Evolutionary conservation across 2,329 filamentous ascomycete genomes (phyloP).

Genomic region (Plectosphaerella cucumerina): DNA sequence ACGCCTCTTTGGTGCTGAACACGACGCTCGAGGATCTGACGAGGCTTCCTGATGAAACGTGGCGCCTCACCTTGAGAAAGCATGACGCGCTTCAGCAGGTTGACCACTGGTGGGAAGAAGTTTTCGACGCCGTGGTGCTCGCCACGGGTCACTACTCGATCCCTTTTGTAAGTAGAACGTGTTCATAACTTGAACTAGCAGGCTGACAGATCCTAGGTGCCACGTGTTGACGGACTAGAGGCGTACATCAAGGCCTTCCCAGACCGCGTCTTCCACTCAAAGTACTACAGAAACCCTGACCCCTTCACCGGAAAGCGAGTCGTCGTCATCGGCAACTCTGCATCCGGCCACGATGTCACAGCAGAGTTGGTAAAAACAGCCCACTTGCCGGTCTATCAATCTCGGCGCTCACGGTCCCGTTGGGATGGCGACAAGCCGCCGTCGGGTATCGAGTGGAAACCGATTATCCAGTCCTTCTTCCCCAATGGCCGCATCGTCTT

Average conservation of each 20-base stretch:
- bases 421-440: conserved; percentile 48
- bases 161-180: conserved; percentile 36
- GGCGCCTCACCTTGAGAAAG: conserved; percentile 44
- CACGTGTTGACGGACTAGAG: conserved; percentile 38
- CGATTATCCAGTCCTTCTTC: conserved; percentile 40
- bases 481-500: conserved; percentile 39
- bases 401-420: conserved; percentile 39
- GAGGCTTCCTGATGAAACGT: conserved; percentile 19
- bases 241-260: conserved; percentile 33
- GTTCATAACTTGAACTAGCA: too few relatives aligned
- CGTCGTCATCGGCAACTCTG: conserved; percentile 38
- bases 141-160: conserved; percentile 41
- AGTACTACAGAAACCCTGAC: conserved; percentile 35
- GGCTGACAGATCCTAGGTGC: conserved; percentile 24
- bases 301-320: conserved; percentile 27
- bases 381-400: conserved; percentile 43
- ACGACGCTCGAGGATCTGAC: too few relatives aligned
- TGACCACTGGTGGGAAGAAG: conserved; percentile 51
- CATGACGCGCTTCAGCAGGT: conserved; percentile 36
- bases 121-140: conserved; percentile 39
- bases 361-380: conserved; percentile 31
- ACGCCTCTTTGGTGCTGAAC: conserved; percentile 36
- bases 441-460: conserved; percentile 48
- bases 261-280: conserved; percentile 38
- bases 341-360: conserved; percentile 36